Base-by-base conservation (phyloP, 371 early-diverging fungal genomes). In the Lichtheimia ramosa region DNA sequence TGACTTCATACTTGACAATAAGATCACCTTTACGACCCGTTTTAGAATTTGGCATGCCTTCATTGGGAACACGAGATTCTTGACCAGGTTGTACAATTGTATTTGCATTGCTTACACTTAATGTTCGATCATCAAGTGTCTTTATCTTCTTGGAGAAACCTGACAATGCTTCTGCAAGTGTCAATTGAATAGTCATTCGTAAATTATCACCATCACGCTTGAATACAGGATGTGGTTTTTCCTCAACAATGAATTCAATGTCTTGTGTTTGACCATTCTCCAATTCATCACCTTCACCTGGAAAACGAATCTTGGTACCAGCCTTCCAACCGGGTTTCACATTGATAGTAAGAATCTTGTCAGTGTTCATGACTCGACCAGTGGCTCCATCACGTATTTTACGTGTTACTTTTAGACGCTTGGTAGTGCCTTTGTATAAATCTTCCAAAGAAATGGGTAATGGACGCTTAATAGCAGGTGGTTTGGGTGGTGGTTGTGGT, bases 251-350 rank as follows among this genome's bases (percentile, higher is more conserved):
- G 71, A 99, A 95, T 58, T 93, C 98, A 55, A 97, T 85, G 68
- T 96, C 96, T 75, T 97, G 96, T 7, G 71, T 72, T 25, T 81
- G 79, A 3, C 94, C 94, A 56, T 81, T 82, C 10, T 92, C 86
- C 39, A 92, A 59, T 62, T 96, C 94, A 70, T 98, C 98, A 21
- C 99, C 99, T 75, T 97, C 95, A 43, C 87, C 89, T 2, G 88
- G 80, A 81, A 94, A 99, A 15, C 90, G 89, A 64, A 99, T 87
- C 79, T 98, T 97, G 58, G 99, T 97, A 6, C 99, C 99, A 4
- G 96, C 90, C 74, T 98, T 98, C 96, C 97, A 97, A 4, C 99
- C 99, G 1, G 98, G 93, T 66, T 94, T 96, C 71, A 99, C 81
- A 59, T 91, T 82, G 61, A 99, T 83, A 27, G 84, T 83, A 14